These are phyloP conservation scores for Erodium texanum DNA, from an alignment of 441 rosid species.

Conservation along the genomic window DNA sequence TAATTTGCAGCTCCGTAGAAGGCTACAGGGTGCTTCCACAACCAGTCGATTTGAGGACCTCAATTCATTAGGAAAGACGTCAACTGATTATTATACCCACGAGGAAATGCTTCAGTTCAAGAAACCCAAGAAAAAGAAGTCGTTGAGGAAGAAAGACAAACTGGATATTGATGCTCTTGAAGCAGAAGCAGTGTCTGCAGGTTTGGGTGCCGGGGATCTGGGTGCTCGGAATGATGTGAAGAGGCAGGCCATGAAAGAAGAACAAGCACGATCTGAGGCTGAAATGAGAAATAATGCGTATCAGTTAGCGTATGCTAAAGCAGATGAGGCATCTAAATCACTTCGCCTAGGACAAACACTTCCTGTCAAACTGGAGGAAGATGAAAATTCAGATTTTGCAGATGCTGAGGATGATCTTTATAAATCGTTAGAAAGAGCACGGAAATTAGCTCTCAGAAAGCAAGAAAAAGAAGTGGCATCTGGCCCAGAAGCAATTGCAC, in stretches of 20 bases:
- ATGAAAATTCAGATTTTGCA: conserved; percentile 46
- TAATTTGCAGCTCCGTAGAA: conserved; percentile 60
- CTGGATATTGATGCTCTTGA: conserved; percentile 79
- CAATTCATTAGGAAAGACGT: conserved; percentile 45
- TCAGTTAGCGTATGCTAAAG: conserved; percentile 68
- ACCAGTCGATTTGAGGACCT: conserved; percentile 57
- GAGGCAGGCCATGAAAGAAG: conserved; percentile 75
- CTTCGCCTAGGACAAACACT: conserved; percentile 55
- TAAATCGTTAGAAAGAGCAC: conserved; percentile 72
- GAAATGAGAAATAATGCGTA: conserved; percentile 75
- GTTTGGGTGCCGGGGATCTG: conserved; percentile 82
- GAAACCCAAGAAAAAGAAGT: conserved; percentile 88
- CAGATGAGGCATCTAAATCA: conserved; percentile 79
- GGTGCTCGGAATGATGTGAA: conserved; percentile 81
- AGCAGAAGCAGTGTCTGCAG: conserved; percentile 79
- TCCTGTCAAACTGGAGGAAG: conserved; percentile 45
- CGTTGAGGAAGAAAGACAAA: conserved; percentile 78
- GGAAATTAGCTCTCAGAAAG: conserved; percentile 73
- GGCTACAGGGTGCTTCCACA: conserved; percentile 55
- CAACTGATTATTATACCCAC: conserved; percentile 74
- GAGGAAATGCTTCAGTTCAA: conserved; percentile 86
- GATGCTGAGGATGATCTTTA: conserved; percentile 79
- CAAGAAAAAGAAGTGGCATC: conserved; percentile 40
- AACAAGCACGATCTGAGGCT: conserved; percentile 65
- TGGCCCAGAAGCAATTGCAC: conserved; percentile 72